Conservation (phyloP, 2,329 filamentous ascomycete genomes). For the Thelonectria rubi region DNA sequence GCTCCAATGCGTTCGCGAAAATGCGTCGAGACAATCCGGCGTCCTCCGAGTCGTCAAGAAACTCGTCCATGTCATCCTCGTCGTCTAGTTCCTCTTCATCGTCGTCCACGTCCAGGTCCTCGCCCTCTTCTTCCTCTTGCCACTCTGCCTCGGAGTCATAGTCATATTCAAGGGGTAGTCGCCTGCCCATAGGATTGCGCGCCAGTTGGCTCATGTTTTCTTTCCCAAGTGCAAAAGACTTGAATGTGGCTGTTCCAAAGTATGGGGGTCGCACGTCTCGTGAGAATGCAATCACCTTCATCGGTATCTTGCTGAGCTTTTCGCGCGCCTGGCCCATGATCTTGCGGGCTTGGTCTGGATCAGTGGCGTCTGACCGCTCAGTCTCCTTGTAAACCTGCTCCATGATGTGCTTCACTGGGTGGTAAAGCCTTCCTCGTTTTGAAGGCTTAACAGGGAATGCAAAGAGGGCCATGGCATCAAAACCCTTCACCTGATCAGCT, state of each 20-base stretch:
- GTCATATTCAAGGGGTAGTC: constrained; percentile 78
- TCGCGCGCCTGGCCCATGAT: constrained; percentile 47
- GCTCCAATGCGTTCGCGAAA: constrained; percentile 76
- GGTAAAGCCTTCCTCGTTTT: constrained; percentile 58
- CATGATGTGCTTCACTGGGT: constrained; percentile 70
- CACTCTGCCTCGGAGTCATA: constrained; percentile 89
- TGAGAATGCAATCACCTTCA: constrained; percentile 70
- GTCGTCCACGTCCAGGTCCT: constrained; percentile 74
- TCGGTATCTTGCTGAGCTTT: constrained; percentile 62
- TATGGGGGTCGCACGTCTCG: constrained; percentile 76
- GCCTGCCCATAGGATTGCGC: constrained; percentile 61
- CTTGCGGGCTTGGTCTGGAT: constrained; percentile 49
- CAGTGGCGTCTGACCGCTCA: constrained; percentile 49
- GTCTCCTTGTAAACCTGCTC: constrained; percentile 60
- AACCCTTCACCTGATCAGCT: constrained; percentile 52
- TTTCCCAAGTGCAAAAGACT: constrained; percentile 55
- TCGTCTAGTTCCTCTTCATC: constrained; percentile 75
- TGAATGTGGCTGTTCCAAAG: constrained; percentile 75
- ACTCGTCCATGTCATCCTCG: constrained; percentile 88
- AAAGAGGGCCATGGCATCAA: constrained; percentile 58
- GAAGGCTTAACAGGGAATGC: constrained; percentile 51
- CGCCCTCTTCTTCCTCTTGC: constrained; percentile 80
- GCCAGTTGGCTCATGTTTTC: constrained; percentile 61
- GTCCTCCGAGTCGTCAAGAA: constrained; percentile 88
- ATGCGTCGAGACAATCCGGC: constrained; percentile 61